Evolutionary conservation across 139 green algal species (phyloP).

Genomic region (Chloropicon primus): DNA sequence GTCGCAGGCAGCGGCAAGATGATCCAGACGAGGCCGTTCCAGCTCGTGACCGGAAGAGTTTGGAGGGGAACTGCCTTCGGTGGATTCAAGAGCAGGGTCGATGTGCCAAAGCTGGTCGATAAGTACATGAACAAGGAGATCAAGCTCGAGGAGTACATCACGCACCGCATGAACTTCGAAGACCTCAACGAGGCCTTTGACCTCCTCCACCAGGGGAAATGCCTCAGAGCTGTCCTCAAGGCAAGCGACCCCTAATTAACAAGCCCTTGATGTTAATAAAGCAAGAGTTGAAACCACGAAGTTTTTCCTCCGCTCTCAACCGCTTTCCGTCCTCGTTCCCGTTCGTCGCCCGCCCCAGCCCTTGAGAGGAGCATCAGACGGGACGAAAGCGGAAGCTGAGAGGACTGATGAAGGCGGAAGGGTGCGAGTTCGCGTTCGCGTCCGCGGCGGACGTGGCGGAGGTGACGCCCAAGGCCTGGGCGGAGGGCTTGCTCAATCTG

Average conservation of each 20-base stretch:
- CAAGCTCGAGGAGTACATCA: slow-evolving; percentile 77
- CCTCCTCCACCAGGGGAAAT: slow-evolving; percentile 74
- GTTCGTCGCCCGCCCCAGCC: no score
- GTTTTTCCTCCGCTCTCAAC: no score
- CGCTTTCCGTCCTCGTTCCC: no score
- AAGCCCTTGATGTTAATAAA: no score
- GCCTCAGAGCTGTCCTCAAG: slow-evolving; percentile 70
- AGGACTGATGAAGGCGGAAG: no score
- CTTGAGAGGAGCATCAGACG: no score
- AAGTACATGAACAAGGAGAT: slow-evolving; percentile 69
- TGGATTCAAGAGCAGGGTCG: slow-evolving; percentile 64
- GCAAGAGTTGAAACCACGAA: no score
- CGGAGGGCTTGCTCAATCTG: background rate
- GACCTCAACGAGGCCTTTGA: slow-evolving; percentile 92
- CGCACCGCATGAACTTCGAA: slow-evolving; percentile 65
- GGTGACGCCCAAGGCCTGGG: background rate
- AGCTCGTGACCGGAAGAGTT: slow-evolving; percentile 78
- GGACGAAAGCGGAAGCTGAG: no score
- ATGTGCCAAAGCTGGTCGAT: slow-evolving; percentile 80
- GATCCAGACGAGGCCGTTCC: slow-evolving; percentile 88
- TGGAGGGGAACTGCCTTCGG: slow-evolving; percentile 95
- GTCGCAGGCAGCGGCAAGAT: slow-evolving; percentile 76
- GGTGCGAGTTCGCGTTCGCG: background rate
- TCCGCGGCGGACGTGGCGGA: background rate
- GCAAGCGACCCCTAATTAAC: no score